Evolutionary conservation across 73 alveolate genomes (phyloP).

Genomic region (Blepharisma stoltei): DNA sequence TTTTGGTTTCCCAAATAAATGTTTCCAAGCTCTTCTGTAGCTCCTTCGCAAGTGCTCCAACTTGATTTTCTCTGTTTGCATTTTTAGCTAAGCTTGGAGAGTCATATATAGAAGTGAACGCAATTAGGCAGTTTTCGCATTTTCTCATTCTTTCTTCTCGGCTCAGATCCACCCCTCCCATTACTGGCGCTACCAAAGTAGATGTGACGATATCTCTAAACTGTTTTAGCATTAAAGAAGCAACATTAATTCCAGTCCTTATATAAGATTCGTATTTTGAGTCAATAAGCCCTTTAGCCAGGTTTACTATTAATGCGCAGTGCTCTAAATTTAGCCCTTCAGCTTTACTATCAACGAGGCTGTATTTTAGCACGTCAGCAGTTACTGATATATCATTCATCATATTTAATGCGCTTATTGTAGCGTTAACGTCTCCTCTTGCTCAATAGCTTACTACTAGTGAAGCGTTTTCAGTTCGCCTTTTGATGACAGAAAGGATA

Average conservation of each 20-base stretch:
- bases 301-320: slow-evolving; percentile 40
- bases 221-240: slow-evolving; percentile 38
- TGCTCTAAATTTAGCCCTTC: slow-evolving; percentile 49
- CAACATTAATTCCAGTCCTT: slow-evolving; percentile 50
- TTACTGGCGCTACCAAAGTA: slow-evolving; percentile 41
- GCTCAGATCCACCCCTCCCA: slow-evolving; percentile 57
- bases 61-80: background rate
- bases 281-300: slow-evolving; percentile 34
- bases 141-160: slow-evolving; percentile 61
- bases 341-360: slow-evolving; percentile 46
- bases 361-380: slow-evolving; percentile 51
- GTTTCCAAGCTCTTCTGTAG: background rate
- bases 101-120: background rate
- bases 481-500: background rate
- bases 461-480: slow-evolving; percentile 36
- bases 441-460: slow-evolving; percentile 46
- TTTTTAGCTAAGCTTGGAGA: slow-evolving; percentile 1
- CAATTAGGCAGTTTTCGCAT: slow-evolving; percentile 37
- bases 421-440: slow-evolving; percentile 45
- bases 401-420: slow-evolving; percentile 53
- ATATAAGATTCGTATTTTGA: slow-evolving; percentile 62
- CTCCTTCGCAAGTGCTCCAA: slow-evolving; percentile 17
- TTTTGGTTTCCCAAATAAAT: background rate
- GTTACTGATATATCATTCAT: slow-evolving; percentile 57
- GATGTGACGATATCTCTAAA: slow-evolving; percentile 23